A percentile compares a stretch with the other conserved stretches of the same genome.
These are phyloP conservation scores for Dentiscutata heterogama DNA, from an alignment of 371 early-diverging fungal genomes.

Conservation along the genomic window DNA sequence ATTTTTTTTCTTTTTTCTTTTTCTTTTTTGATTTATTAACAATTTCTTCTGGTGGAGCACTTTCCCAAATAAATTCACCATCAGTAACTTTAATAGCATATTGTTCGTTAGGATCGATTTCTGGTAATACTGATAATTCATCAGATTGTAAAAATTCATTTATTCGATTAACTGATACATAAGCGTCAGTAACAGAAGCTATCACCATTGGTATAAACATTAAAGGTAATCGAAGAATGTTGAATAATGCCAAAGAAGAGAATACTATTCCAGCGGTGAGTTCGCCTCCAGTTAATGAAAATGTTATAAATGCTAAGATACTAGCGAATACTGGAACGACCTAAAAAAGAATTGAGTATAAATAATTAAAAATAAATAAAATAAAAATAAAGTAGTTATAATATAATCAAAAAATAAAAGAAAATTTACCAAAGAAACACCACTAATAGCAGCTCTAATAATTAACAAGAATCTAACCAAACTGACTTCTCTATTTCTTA, in stretches of 20 bases:
- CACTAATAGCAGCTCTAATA: constrained; percentile 53
- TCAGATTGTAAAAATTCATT: constrained; percentile 67
- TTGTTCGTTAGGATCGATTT: constrained; percentile 52
- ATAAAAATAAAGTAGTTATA: no score
- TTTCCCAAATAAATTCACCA: constrained; percentile 72
- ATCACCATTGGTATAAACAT: constrained; percentile 77
- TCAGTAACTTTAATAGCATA: constrained; percentile 53
- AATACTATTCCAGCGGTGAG: constrained; percentile 54
- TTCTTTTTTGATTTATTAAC: constrained; percentile 23
- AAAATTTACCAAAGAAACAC: constrained; percentile 54
- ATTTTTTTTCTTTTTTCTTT: constrained; percentile 50
- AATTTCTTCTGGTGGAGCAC: constrained; percentile 43
- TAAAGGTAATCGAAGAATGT: constrained; percentile 68
- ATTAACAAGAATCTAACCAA: constrained; percentile 56
- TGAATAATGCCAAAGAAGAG: constrained; percentile 59
- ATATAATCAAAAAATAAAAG: no score
- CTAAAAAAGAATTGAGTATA: no score
- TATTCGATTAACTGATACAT: constrained; percentile 72
- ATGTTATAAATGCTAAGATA: constrained; percentile 54
- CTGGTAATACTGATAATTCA: constrained; percentile 61
- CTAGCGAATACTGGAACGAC: constrained; percentile 63
- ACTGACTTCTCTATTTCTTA: constrained; percentile 68
- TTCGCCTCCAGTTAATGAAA: constrained; percentile 50
- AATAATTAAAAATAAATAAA: no score
- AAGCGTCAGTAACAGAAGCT: constrained; percentile 68